phyloP scores from a whole-genome alignment of 495 filamentous ascomycete species.

The Beverwykella pulmonaria region DNA sequence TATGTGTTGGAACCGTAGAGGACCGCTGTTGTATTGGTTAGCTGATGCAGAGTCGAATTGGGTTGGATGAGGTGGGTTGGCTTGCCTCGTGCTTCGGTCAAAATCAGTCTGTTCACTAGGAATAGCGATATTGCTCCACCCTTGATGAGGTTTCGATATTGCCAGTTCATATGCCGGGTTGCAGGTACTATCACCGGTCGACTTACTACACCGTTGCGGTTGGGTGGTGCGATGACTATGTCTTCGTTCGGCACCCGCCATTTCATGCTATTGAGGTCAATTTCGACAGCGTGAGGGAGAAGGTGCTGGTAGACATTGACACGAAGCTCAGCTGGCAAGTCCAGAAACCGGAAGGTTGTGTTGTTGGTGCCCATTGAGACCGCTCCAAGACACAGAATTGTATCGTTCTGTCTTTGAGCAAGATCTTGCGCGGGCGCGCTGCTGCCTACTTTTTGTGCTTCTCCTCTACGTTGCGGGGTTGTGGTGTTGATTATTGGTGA shows the following conservation, averaged over 20 bases:
- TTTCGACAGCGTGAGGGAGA: neutral
- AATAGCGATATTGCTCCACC: conserved; percentile 1
- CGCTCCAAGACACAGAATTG: no score
- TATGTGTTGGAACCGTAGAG: conserved; percentile 27
- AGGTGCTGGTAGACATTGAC: conserved; percentile 9
- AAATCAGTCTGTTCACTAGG: conserved; percentile 11
- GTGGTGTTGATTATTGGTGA: neutral
- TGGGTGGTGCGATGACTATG: no score
- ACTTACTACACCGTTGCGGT: neutral
- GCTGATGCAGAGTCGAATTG: neutral
- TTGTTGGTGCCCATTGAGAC: neutral
- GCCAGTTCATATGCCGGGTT: neutral
- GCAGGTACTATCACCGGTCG: neutral
- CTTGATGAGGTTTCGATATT: neutral
- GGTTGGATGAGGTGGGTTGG: no score
- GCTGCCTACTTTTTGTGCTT: no score
- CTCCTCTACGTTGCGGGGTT: no score
- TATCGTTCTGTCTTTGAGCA: no score
- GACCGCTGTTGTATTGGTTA: conserved; percentile 1
- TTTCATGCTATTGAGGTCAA: conserved; percentile 3
- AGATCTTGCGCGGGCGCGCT: no score
- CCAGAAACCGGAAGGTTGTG: conserved; percentile 13
- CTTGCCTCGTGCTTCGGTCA: conserved; percentile 16
- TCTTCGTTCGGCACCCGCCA: no score
- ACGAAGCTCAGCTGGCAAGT: conserved; percentile 21